Percentiles rank a stretch among this genome's conserved stretches.
phyloP scores from a whole-genome alignment of 1,284 basidiomycete species.

The Grifola frondosa region DNA sequence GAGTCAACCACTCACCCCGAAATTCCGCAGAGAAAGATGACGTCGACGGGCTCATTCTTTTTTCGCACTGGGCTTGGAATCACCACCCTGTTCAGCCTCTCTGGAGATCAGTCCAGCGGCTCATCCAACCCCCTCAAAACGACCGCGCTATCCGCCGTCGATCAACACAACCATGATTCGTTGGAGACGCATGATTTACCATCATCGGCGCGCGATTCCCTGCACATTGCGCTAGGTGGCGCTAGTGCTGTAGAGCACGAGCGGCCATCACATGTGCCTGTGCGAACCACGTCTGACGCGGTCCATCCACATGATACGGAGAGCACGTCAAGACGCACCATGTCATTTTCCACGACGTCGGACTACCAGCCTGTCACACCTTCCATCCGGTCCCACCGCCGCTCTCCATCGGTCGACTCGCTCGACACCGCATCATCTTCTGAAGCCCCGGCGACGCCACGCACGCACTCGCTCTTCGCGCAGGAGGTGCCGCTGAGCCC shows the following conservation, averaged over 20 bases:
- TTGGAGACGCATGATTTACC: slow-evolving; percentile 10
- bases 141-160: slow-evolving; percentile 16
- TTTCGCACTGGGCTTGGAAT: no score
- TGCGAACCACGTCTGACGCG: slow-evolving; percentile 9
- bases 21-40: not conserved
- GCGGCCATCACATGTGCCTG: slow-evolving; percentile 11
- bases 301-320: slow-evolving; percentile 10
- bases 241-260: slow-evolving; percentile 13
- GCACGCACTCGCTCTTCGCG: slow-evolving; percentile 20
- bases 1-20: no score
- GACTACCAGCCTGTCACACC: slow-evolving; percentile 12
- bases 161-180: slow-evolving; percentile 15
- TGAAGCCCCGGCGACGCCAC: slow-evolving; percentile 26
- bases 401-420: slow-evolving; percentile 29
- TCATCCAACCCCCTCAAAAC: slow-evolving; percentile 14
- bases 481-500: slow-evolving; percentile 38
- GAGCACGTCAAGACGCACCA: slow-evolving; percentile 9
- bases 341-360: slow-evolving; percentile 4
- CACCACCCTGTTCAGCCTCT: no score
- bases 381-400: slow-evolving; percentile 18
- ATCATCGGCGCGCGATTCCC: slow-evolving; percentile 20
- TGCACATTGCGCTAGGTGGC: slow-evolving; percentile 16
- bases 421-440: slow-evolving; percentile 30
- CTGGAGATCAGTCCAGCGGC: slow-evolving; percentile 6
- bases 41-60: no score